These are phyloP conservation scores for Carnegiea gigantea DNA, from an alignment of 179 eudicot species.

Conservation along the genomic window DNA sequence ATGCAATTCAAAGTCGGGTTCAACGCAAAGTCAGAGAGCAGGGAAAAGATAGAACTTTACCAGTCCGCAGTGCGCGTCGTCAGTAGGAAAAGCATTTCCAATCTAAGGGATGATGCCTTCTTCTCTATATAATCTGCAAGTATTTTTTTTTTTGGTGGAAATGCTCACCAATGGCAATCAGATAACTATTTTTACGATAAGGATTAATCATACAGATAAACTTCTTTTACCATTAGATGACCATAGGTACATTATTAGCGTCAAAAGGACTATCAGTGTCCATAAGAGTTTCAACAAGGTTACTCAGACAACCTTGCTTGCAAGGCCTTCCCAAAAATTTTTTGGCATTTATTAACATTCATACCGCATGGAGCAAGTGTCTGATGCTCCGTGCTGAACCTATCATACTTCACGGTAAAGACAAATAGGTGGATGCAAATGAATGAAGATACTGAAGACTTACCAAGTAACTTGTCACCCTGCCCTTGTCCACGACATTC, in stretches of 20 bases:
- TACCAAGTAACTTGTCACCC: slow-evolving; percentile 96
- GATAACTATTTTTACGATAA: background rate
- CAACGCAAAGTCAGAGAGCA: background rate
- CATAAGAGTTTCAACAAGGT: background rate
- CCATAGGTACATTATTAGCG: background rate
- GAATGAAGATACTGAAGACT: slow-evolving; percentile 1
- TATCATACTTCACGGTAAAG: background rate
- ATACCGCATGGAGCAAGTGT: background rate
- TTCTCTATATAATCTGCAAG: slow-evolving; percentile 83
- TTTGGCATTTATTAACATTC: background rate
- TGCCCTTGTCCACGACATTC: slow-evolving; percentile 98
- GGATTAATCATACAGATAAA: background rate
- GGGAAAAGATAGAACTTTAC: slow-evolving; percentile 35
- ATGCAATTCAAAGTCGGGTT: background rate
- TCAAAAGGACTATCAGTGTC: background rate
- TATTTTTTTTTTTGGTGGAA: background rate
- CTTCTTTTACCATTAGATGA: background rate
- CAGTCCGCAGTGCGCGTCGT: slow-evolving; percentile 98
- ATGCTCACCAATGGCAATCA: background rate
- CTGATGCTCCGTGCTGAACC: too few relatives aligned
- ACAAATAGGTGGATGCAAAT: background rate
- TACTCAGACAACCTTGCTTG: background rate
- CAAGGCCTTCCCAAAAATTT: background rate
- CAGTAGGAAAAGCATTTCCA: slow-evolving; percentile 73
- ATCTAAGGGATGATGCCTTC: slow-evolving; percentile 78